Conservation (phyloP, 805 yeast species). For the Kockiozyma suomiensis region DNA sequence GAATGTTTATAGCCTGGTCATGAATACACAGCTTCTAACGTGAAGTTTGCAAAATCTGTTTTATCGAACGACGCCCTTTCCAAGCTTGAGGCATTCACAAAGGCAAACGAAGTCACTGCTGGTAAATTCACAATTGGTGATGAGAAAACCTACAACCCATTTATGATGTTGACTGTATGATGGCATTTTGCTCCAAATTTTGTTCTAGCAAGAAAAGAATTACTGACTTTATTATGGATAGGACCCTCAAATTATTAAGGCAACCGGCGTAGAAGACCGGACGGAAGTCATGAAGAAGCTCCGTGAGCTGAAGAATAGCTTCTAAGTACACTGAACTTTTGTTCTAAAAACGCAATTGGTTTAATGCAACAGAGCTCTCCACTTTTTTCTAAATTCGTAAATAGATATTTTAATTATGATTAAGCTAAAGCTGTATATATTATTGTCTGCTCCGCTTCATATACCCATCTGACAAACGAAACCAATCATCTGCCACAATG, state of each 20-base stretch:
- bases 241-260: slow-evolving; percentile 63
- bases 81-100: slow-evolving; percentile 55
- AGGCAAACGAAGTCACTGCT: slow-evolving; percentile 69
- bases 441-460: slow-evolving; percentile 14
- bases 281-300: slow-evolving; percentile 69
- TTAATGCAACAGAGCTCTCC: too few species aligned
- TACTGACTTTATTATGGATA: slow-evolving; percentile 29
- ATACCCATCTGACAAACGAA: slow-evolving; percentile 10
- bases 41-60: slow-evolving; percentile 71
- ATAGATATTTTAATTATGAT: neutral
- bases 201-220: too few species aligned
- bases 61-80: slow-evolving; percentile 58
- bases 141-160: slow-evolving; percentile 83
- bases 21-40: slow-evolving; percentile 86
- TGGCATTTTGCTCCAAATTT: neutral
- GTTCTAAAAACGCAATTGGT: too few species aligned
- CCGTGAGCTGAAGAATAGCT: slow-evolving; percentile 71
- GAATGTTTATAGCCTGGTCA: slow-evolving; percentile 68
- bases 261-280: slow-evolving; percentile 56
- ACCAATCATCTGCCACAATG: slow-evolving; percentile 16
- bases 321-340: slow-evolving; percentile 5
- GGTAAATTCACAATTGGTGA: slow-evolving; percentile 84
- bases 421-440: neutral
- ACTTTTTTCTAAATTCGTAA: neutral
- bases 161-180: slow-evolving; percentile 57